Percentiles rank a stretch among this genome's conserved stretches.
Conservation (phyloP, 805 yeast genomes). For the Candida alai region DNA sequence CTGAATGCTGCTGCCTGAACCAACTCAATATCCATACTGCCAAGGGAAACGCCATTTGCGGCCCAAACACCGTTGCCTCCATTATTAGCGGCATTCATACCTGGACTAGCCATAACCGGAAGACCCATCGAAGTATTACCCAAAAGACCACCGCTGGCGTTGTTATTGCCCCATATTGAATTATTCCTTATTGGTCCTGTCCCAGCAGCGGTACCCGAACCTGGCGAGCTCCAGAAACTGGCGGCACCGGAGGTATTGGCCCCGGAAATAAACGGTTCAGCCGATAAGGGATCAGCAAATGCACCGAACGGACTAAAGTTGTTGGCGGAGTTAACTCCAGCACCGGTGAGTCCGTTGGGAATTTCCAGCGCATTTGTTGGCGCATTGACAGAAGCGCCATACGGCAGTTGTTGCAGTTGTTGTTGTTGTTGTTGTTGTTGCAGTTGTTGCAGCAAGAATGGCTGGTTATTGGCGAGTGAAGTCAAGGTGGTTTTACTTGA, state of each 20-base stretch:
- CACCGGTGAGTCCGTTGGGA: not conserved
- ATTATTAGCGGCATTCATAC: constrained; percentile 7
- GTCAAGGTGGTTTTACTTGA: constrained; percentile 10
- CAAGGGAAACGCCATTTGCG: not conserved
- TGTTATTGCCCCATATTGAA: constrained; percentile 30
- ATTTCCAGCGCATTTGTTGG: too few species aligned
- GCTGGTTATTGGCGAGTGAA: constrained; percentile 7
- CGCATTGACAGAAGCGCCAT: too few species aligned
- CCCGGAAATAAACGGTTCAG: constrained; percentile 5
- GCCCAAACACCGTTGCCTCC: constrained; percentile 1
- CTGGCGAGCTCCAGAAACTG: constrained; percentile 10
- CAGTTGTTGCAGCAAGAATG: constrained; percentile 3
- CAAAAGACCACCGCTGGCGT: constrained; percentile 5
- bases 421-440: constrained; percentile 3
- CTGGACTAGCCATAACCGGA: constrained; percentile 5
- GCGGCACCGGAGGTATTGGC: constrained; percentile 7
- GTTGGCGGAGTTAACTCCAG: not conserved
- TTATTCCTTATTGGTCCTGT: constrained; percentile 14
- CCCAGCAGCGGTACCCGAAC: constrained; percentile 8
- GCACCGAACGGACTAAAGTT: constrained; percentile 18
- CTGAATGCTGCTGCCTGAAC: constrained; percentile 41
- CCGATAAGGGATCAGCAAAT: constrained; percentile 5
- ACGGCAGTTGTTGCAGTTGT: not conserved
- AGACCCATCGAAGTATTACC: constrained; percentile 4
- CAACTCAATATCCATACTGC: constrained; percentile 23